Conservation (phyloP, 164 flowering plant genomes). For the Vitis labrusca region DNA sequence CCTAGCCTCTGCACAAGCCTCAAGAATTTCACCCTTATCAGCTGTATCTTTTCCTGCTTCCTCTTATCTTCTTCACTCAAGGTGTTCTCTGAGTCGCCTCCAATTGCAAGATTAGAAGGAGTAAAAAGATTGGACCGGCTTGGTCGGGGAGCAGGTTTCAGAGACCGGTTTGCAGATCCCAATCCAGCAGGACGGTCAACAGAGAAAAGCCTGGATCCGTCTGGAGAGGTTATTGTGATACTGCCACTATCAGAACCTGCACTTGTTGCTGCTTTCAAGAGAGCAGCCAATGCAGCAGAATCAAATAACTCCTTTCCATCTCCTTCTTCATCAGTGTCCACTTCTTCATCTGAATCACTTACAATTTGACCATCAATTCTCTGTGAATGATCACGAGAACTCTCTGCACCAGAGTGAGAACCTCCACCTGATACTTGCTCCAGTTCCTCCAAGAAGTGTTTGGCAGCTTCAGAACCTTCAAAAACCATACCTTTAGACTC, state of each 20-base stretch:
- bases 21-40: constrained; percentile 74
- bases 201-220: constrained; percentile 81
- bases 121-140: constrained; percentile 47
- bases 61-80: constrained; percentile 78
- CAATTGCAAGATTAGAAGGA: constrained; percentile 29
- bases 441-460: constrained; percentile 68
- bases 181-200: constrained; percentile 94
- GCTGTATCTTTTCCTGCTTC: constrained; percentile 71
- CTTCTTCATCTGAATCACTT: constrained; percentile 90
- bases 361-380: constrained; percentile 78
- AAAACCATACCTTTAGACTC: constrained; percentile 50
- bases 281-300: constrained; percentile 88
- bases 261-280: constrained; percentile 81
- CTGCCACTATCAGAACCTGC: constrained; percentile 52
- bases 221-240: constrained; percentile 63
- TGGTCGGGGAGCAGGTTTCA: constrained; percentile 58
- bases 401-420: constrained; percentile 45
- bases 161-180: constrained; percentile 65
- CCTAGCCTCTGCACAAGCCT: constrained; percentile 84
- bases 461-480: constrained; percentile 67
- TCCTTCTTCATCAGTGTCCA: constrained; percentile 77
- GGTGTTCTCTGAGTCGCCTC: constrained; percentile 47
- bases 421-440: constrained; percentile 49
- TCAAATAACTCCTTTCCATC: constrained; percentile 80
- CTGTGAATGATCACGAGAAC: constrained; percentile 43